Evolutionary conservation across 2,329 filamentous ascomycete genomes (phyloP), one percentile per base, ranked within the genome.

Genomic region (Pestalotiopsis sp.): DNA sequence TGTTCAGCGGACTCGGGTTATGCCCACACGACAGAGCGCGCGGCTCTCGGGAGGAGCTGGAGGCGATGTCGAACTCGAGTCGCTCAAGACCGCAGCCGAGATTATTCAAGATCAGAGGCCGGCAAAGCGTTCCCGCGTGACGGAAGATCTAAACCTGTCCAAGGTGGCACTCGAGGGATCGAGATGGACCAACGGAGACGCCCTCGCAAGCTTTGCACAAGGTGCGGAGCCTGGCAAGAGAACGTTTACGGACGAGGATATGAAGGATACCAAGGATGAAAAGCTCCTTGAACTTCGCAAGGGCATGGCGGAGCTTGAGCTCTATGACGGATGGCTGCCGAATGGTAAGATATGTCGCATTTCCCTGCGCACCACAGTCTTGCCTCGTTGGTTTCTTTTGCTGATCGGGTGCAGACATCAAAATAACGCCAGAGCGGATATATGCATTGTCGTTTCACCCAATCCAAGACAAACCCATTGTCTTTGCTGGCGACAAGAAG

Each of bases 401-500:
- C 64, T 59, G 65, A 69, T 52, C n/a, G 52, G 58, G 52, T 14
- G 1, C 72, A 94, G 93, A 93, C 66, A 96, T 98, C 75, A 98
- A 98, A 77, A 91, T 98, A 63, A 95, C 93, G 0, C 95, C 94
- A 0, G 94, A 97, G 73, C 85, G 95, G 66, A 88, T 97, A 14
- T 99, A 98, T 76, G 87, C 93, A 0, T 89, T 98, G 74, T 90
- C 91, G 0, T 95, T 99, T 73, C 96, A 99, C 75, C 96, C 96
- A 0, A 95, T 91, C 0, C 85, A 90, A 68, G 90, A 95, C 2
- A 98, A 98, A 75, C 90, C 95, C 0, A 84, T 99, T 2, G 87
- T 98, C 1, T 97, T 99, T 77, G 95, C 95, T 0, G 95, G 95
- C 12, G 96, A 99, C 76, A 99, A 99, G 78, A 87, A 97, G 72